Base-by-base conservation (phyloP, 768 basidiomycete genomes). In the Amanita rimosa region DNA sequence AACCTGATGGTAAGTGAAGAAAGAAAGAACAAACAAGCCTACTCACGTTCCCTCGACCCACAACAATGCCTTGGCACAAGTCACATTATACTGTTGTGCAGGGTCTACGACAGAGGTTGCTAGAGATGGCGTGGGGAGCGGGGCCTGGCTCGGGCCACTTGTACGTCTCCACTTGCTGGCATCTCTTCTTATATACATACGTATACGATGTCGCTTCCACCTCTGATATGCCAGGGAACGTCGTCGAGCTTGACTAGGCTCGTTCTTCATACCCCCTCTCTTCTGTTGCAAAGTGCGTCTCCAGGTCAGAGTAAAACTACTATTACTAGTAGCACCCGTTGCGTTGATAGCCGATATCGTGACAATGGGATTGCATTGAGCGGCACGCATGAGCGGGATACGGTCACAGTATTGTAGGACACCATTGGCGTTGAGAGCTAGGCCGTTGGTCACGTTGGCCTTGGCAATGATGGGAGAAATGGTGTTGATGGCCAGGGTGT, bases 31-130 rank as follows among this genome's bases (percentile, higher is more conserved):
- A 24, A 4, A 16, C n/a, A n/a, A n/a, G n/a, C n/a, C 31, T 6
- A 58, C 74, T 58, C 47, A 76, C 76, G 65, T 61, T 43, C 68
- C 68, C 35, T 67, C 60, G 13, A 76, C 57, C 73, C 74, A 78
- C 19, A 62, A 60, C 54, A 77, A 56, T 21, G 72, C 69, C 37
- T 67, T 55, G 10, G 70, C 61, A 54, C 77, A 77, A 10, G 43
- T 43, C 53, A 17, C 55, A 51, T 29, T 29, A 24, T 35, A 7
- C 14, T 34, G 44, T 14, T n/a, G 29, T 19, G 13, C 13, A 33
- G 29, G 16, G 11, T 7, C n/a, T 33, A 13, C n/a, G n/a, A n/a
- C 6, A 5, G 36, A 10, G 22, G 6, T 4, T 34, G 33, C 19
- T 24, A 27, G 48, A 48, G 36, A 35, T 52, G 51, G 27, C 36